These are phyloP conservation scores for Psilocybe subaeruginosa DNA, from an alignment of 768 basidiomycete genomes.

Conservation along the genomic window DNA sequence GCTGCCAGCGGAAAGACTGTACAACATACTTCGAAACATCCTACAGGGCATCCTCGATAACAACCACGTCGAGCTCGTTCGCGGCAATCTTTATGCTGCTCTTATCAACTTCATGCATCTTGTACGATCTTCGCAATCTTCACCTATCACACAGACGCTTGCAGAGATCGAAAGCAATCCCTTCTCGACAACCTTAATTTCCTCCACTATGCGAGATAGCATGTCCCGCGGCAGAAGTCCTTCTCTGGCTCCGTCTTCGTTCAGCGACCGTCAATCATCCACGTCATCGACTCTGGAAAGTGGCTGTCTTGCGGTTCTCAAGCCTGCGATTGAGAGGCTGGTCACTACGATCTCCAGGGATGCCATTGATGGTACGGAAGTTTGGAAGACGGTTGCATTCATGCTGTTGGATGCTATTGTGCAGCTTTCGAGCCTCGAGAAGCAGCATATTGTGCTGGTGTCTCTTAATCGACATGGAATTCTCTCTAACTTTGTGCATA, in stretches of 20 bases:
- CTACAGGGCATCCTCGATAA: slow-evolving; percentile 77
- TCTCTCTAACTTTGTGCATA: slow-evolving; percentile 78
- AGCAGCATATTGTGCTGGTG: slow-evolving; percentile 62
- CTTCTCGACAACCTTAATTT: slow-evolving; percentile 33
- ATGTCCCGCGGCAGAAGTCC: slow-evolving; percentile 39
- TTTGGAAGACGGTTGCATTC: slow-evolving; percentile 97
- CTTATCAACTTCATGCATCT: slow-evolving; percentile 90
- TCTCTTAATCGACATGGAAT: slow-evolving; percentile 75
- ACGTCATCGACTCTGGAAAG: slow-evolving; percentile 50
- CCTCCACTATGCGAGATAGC: slow-evolving; percentile 47
- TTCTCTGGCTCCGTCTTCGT: slow-evolving; percentile 30
- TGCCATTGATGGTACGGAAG: slow-evolving; percentile 92
- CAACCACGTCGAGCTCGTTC: slow-evolving; percentile 81
- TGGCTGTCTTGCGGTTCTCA: slow-evolving; percentile 70
- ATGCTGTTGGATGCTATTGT: slow-evolving; percentile 85
- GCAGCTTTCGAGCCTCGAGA: slow-evolving; percentile 70
- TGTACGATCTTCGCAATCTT: slow-evolving; percentile 41
- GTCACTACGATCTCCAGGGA: slow-evolving; percentile 80
- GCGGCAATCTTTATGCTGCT: slow-evolving; percentile 94
- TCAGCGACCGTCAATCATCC: slow-evolving; percentile 22
- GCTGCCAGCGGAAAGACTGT: slow-evolving; percentile 80
- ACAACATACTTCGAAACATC: slow-evolving; percentile 70
- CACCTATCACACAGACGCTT: slow-evolving; percentile 13
- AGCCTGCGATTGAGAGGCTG: slow-evolving; percentile 70
- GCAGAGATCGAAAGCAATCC: slow-evolving; percentile 23